Evolutionary conservation across 129 eudicot genomes (phyloP).

Genomic region (Mikania micrantha): DNA sequence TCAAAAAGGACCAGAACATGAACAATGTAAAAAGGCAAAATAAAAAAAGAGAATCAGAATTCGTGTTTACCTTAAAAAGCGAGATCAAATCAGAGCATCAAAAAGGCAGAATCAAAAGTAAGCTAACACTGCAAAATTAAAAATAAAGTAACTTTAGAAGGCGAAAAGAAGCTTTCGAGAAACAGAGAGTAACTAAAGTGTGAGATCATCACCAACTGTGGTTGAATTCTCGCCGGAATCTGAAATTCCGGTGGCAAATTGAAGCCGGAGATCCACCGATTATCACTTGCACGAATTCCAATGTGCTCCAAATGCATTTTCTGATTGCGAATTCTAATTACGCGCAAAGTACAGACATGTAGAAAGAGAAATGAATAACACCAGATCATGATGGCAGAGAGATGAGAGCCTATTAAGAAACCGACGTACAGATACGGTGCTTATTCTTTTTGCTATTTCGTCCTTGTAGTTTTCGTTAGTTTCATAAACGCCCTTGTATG

Average conservation of each 20-base stretch:
- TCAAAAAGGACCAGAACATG: background rate
- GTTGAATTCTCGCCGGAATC: constrained; percentile 25
- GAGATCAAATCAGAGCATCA: constrained; percentile 40
- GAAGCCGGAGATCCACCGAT: constrained; percentile 37
- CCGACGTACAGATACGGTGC: constrained; percentile 13
- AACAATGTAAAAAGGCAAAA: constrained; percentile 15
- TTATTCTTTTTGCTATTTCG: background rate
- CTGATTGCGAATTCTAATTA: background rate
- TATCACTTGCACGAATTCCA: background rate
- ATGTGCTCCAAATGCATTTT: background rate
- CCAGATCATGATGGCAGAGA: constrained; percentile 24
- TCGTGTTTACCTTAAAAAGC: constrained; percentile 35
- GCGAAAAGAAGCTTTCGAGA: background rate
- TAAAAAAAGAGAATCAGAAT: constrained; percentile 35
- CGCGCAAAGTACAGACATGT: constrained; percentile 9
- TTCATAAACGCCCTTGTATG: background rate
- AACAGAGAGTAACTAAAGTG: constrained; percentile 2
- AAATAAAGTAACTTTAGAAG: background rate
- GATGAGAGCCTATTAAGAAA: constrained; percentile 7
- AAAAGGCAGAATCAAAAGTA: constrained; percentile 19
- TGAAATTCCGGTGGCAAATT: constrained; percentile 29
- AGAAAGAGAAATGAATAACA: constrained; percentile 19
- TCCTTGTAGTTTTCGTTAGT: constrained; percentile 11
- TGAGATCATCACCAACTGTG: constrained; percentile 12
- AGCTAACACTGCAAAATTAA: constrained; percentile 6